These are phyloP conservation scores for Arctostaphylos glauca DNA, from an alignment of 148 eudicot genomes.

Conservation along the genomic window DNA sequence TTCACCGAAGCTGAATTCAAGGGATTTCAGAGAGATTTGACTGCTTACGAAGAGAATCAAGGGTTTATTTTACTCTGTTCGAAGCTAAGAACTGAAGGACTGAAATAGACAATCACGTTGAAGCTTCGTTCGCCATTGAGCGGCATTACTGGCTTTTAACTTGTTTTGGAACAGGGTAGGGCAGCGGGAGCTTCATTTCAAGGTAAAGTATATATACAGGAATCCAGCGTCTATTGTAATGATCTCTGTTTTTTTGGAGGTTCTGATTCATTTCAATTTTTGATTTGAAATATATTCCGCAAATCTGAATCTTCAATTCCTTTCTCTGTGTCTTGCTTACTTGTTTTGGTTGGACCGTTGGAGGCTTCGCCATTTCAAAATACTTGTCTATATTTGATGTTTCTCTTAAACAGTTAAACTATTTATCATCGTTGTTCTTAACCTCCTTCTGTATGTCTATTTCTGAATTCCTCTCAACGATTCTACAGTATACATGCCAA, in stretches of 20 bases:
- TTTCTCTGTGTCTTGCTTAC: not conserved
- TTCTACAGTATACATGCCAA: not conserved
- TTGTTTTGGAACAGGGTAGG: too few relatives aligned
- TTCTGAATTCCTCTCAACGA: not conserved
- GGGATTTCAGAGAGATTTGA: constrained; percentile 10
- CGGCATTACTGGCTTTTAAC: not conserved
- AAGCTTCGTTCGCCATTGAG: not conserved
- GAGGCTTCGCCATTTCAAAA: not conserved
- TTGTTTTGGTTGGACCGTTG: constrained; percentile 6
- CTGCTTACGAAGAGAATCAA: not conserved
- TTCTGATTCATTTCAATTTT: not conserved
- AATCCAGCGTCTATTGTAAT: not conserved
- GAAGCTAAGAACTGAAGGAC: not conserved
- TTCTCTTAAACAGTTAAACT: not conserved
- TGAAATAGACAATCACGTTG: not conserved
- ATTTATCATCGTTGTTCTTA: not conserved
- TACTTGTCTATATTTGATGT: not conserved
- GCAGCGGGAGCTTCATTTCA: not conserved
- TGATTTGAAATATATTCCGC: not conserved
- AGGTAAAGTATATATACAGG: constrained; percentile 10
- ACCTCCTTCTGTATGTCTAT: not conserved
- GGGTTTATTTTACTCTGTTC: not conserved
- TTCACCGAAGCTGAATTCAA: constrained; percentile 1
- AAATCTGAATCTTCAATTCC: constrained; percentile 6
- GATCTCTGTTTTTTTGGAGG: not conserved